phyloP scores from a whole-genome alignment of 768 basidiomycete species.

The Boletellus sp. region DNA sequence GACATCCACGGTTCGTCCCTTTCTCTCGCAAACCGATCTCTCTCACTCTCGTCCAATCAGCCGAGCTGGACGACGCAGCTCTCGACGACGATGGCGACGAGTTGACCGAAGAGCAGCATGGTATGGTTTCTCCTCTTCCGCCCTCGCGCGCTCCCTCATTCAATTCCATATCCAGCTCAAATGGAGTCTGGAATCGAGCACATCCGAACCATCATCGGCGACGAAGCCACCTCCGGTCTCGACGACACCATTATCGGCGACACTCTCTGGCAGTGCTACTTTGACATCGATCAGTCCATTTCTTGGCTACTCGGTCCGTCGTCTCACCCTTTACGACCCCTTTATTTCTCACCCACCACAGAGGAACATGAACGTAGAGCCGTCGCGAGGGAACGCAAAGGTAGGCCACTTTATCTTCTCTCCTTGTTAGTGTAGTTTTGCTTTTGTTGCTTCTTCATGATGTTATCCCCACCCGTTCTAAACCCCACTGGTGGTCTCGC shows the following conservation, averaged over 20 bases:
- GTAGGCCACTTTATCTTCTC: constrained; percentile 51
- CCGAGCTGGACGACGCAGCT: constrained; percentile 81
- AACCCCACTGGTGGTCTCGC: constrained; percentile 33
- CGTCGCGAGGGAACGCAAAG: constrained; percentile 73
- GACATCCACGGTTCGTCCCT: constrained; percentile 60
- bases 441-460: constrained; percentile 33
- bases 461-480: constrained; percentile 26
- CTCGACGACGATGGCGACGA: constrained; percentile 76
- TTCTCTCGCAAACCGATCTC: neutral
- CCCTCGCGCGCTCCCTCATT: neutral
- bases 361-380: constrained; percentile 68
- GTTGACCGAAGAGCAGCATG: constrained; percentile 79
- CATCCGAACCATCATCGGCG: constrained; percentile 66
- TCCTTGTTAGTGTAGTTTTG: constrained; percentile 32
- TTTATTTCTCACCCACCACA: constrained; percentile 25
- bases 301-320: constrained; percentile 69
- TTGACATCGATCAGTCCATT: constrained; percentile 75
- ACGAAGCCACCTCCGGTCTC: constrained; percentile 59
- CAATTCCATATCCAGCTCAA: constrained; percentile 43
- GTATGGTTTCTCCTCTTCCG: constrained; percentile 38
- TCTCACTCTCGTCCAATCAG: constrained; percentile 36
- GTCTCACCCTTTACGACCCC: neutral
- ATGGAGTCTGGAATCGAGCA: constrained; percentile 69
- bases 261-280: constrained; percentile 83
- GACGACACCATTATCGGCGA: constrained; percentile 75